phyloP scores from a whole-genome alignment of 169 alveolate genomes.

The Cryptosporidium ubiquitum region DNA sequence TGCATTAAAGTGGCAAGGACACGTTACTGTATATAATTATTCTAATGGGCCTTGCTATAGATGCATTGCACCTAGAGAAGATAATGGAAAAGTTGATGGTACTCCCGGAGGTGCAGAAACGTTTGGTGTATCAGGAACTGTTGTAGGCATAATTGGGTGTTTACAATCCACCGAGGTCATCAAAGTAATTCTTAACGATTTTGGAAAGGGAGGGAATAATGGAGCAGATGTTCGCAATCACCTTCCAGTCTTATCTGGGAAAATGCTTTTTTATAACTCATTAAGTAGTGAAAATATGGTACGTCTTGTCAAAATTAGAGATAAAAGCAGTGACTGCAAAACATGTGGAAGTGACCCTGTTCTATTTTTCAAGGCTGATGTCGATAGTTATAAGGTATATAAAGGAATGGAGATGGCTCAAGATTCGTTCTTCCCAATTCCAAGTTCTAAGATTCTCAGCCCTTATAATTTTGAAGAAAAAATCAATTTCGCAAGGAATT shows the following conservation, averaged over 20 bases:
- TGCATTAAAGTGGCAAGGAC: slow-evolving; percentile 90
- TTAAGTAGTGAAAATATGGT: slow-evolving; percentile 75
- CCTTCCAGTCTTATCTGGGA: slow-evolving; percentile 78
- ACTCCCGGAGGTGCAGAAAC: slow-evolving; percentile 81
- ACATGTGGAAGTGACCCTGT: slow-evolving; percentile 81
- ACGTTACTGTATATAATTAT: slow-evolving; percentile 86
- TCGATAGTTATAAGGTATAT: slow-evolving; percentile 79
- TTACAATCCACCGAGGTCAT: slow-evolving; percentile 86
- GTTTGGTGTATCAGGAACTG: slow-evolving; percentile 89
- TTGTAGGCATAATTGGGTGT: slow-evolving; percentile 89
- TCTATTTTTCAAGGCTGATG: slow-evolving; percentile 65
- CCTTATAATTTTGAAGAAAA: slow-evolving; percentile 5
- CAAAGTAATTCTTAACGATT: slow-evolving; percentile 79
- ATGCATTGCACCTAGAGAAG: slow-evolving; percentile 86
- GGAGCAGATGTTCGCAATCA: neutral
- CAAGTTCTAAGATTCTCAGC: neutral
- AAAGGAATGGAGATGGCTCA: slow-evolving; percentile 50
- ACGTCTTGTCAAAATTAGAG: slow-evolving; percentile 82
- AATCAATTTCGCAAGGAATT: slow-evolving; percentile 5
- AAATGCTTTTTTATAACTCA: slow-evolving; percentile 86
- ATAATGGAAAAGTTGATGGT: slow-evolving; percentile 76
- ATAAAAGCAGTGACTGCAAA: slow-evolving; percentile 74
- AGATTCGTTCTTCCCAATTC: slow-evolving; percentile 40
- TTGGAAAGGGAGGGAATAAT: slow-evolving; percentile 33
- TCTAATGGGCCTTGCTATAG: slow-evolving; percentile 88